These are phyloP conservation scores for Ogataea glucozyma DNA, from an alignment of 805 yeast genomes.

Conservation along the genomic window DNA sequence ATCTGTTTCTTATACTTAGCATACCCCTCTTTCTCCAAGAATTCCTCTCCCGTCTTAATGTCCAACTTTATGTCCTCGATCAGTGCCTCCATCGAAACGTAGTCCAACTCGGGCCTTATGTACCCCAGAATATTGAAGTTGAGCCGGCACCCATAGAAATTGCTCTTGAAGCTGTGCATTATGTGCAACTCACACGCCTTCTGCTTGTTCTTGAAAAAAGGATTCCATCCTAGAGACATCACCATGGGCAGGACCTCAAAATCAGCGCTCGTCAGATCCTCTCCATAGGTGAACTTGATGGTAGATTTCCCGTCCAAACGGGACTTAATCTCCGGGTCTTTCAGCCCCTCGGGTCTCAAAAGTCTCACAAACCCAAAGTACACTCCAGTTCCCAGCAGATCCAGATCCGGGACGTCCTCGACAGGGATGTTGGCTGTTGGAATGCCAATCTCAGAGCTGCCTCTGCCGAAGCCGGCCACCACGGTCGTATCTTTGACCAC, in stretches of 20 bases:
- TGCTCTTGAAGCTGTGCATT: constrained; percentile 63
- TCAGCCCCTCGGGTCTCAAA: constrained; percentile 20
- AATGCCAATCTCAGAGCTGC: constrained; percentile 88
- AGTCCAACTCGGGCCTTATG: constrained; percentile 86
- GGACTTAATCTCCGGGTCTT: constrained; percentile 15
- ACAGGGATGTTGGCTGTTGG: constrained; percentile 93
- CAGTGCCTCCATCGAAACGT: constrained; percentile 77
- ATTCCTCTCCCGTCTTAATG: constrained; percentile 61
- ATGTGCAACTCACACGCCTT: constrained; percentile 89
- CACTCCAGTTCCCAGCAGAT: constrained; percentile 68
- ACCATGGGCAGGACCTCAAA: constrained; percentile 76
- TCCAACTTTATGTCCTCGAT: constrained; percentile 83
- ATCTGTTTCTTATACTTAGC: constrained; percentile 28
- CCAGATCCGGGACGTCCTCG: constrained; percentile 40
- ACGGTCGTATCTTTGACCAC: constrained; percentile 47
- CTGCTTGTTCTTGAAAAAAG: constrained; percentile 76
- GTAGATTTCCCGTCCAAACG: constrained; percentile 40
- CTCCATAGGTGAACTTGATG: constrained; percentile 66
- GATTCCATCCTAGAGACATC: constrained; percentile 95
- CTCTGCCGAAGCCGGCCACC: constrained; percentile 90
- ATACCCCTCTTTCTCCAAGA: constrained; percentile 47
- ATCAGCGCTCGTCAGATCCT: constrained; percentile 45
- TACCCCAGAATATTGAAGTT: constrained; percentile 78
- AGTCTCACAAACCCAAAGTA: constrained; percentile 71
- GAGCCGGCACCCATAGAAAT: constrained; percentile 83